These are phyloP conservation scores for Mycena olivaceomarginata DNA, from an alignment of 768 basidiomycete species.

Conservation along the genomic window DNA sequence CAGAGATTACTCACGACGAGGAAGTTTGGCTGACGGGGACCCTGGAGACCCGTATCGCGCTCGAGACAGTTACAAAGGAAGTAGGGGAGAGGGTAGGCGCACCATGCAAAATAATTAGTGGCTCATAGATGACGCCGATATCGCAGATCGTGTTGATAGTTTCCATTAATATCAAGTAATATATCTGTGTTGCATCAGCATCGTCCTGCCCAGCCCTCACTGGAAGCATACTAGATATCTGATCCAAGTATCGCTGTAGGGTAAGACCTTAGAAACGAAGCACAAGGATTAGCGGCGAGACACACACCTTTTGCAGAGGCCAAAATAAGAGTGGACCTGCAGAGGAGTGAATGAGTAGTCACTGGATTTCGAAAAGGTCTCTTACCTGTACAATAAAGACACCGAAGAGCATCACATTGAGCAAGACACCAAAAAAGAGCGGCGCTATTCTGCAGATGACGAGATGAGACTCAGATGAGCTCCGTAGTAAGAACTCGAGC, in stretches of 20 bases:
- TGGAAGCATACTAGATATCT: constrained; percentile 16
- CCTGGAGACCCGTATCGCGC: too few relatives aligned
- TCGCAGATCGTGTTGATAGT: constrained; percentile 38
- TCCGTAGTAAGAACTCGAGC: not conserved
- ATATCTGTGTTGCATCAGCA: constrained; percentile 11
- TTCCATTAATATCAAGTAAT: too few relatives aligned
- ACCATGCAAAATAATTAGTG: constrained; percentile 35
- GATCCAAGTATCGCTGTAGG: constrained; percentile 28
- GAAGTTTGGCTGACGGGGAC: not conserved
- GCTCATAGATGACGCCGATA: constrained; percentile 41
- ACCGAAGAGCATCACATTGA: constrained; percentile 39
- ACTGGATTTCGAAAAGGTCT: not conserved
- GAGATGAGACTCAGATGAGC: not conserved
- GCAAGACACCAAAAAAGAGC: constrained; percentile 40
- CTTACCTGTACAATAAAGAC: constrained; percentile 41
- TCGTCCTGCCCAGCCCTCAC: not conserved
- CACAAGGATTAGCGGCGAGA: not conserved
- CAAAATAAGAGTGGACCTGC: constrained; percentile 41
- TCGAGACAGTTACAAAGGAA: too few relatives aligned
- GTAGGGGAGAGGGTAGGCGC: not conserved
- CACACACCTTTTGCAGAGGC: constrained; percentile 41
- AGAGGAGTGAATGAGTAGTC: not conserved
- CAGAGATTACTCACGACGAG: constrained; percentile 8
- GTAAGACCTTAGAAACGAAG: not conserved
- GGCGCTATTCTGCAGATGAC: constrained; percentile 30